Percentiles rank a stretch among this genome's conserved stretches.
phyloP scores from a whole-genome alignment of 306 rosid species.

The Begonia fuchsioides region DNA sequence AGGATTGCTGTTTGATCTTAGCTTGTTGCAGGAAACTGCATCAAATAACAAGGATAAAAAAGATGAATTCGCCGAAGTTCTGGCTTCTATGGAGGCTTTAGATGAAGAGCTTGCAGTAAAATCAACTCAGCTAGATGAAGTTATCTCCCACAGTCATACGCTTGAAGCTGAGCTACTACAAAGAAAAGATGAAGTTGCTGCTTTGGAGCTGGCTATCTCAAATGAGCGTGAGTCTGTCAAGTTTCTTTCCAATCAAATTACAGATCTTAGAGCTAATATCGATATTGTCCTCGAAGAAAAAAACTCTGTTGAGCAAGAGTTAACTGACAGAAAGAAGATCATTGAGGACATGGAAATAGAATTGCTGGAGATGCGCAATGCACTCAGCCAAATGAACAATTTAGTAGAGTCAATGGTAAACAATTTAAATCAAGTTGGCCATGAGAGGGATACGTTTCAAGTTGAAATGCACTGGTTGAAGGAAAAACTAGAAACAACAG shows the following conservation, averaged over 20 bases:
- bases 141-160: too few species aligned
- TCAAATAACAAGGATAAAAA: slow-evolving; percentile 63
- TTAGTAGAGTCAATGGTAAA: slow-evolving; percentile 30
- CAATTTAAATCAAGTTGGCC: slow-evolving; percentile 32
- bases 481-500: slow-evolving; percentile 45
- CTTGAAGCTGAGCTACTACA: slow-evolving; percentile 37
- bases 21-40: slow-evolving; percentile 94
- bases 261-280: slow-evolving; percentile 26
- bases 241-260: slow-evolving; percentile 29
- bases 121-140: slow-evolving; percentile 47
- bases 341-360: slow-evolving; percentile 56
- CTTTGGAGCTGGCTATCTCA: too few species aligned
- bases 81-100: slow-evolving; percentile 37
- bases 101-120: slow-evolving; percentile 54
- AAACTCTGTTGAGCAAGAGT: slow-evolving; percentile 37
- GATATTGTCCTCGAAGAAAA: slow-evolving; percentile 37
- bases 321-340: slow-evolving; percentile 36
- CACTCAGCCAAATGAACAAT: slow-evolving; percentile 42
- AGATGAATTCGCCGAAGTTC: slow-evolving; percentile 52
- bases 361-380: slow-evolving; percentile 43
- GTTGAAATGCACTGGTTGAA: slow-evolving; percentile 33
- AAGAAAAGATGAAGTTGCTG: slow-evolving; percentile 28
- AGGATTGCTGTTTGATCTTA: slow-evolving; percentile 72
- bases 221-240: slow-evolving; percentile 24
- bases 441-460: slow-evolving; percentile 59